Base-by-base conservation (phyloP, 2,329 filamentous ascomycete genomes). In the Beauveria caledonica region DNA sequence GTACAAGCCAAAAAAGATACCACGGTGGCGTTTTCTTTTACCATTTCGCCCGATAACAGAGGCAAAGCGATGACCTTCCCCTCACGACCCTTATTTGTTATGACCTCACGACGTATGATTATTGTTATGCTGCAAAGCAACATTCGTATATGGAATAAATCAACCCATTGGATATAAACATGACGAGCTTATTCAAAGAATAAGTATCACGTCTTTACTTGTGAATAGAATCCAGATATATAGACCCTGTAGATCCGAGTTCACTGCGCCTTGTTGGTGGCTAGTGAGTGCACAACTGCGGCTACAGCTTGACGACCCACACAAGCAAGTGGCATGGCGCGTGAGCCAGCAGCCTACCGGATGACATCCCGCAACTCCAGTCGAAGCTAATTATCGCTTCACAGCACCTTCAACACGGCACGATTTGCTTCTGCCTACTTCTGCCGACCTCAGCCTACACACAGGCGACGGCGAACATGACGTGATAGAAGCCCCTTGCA, bases 1-100 rank as follows among this genome's bases (percentile, higher is more conserved):
- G 29, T 45, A 59, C 5, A 52, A 51, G 19, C 13, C 29, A 54
- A 44, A 51, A 50, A 33, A 59, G 46, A 59, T 59, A 59, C 56
- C 56, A 59, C 45, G 45, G 45, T 46, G 36, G 29, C 48, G 23
- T 51, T 45, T 52, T 36, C 33, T 44, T 44, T 9, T 36, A 21
- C 21, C n/a, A 17, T 44, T 45, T 29, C 11, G 21, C 27, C n/a
- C 19, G 15, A 21, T 51, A 36, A 19, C 27, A 50, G 36, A 51
- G 36, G 56, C 23, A 58, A 19, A 50, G 23, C 29, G 45, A 57
- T 7, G 29, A 33, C 44, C 33, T 49, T n/a, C 25, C 44, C 33
- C 19, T 59, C n/a, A 59, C 27, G 56, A 59, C 11, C 40, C 23
- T 51, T 42, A 59, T 36, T 36, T 15, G 11, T 36, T 36, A 36